Base-by-base conservation (phyloP, 2,329 filamentous ascomycete genomes). In the Helotiales sp. region DNA sequence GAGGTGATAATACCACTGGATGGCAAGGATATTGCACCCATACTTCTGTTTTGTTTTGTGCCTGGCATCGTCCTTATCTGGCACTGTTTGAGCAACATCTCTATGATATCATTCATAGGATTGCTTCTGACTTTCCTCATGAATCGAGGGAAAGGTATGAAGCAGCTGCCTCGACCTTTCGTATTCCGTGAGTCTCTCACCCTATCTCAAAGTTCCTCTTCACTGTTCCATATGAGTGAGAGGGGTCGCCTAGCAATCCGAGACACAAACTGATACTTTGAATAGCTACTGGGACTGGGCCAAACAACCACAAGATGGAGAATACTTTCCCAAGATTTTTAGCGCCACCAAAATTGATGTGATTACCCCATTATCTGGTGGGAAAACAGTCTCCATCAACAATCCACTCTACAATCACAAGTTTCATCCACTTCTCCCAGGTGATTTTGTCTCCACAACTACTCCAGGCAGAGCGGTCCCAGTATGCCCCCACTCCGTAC, bases 1-100 rank as follows among this genome's bases (percentile, higher is more conserved):
- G 71, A 49, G 74, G 78, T 36, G 77, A 81, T 15, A 65, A 66
- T 34, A 30, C 55, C 1, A 27, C 9, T 44, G 58, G 57, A 34
- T 66, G 60, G 61, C 59, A 65, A 49, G 67, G 65, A 5, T 96
- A 92, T 71, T 96, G 91, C 71, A 83, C 84, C 13, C 91, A 96
- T 73, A 82, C 80, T 24, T 89, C 88, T 1, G 84, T 87, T 38
- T 76, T 95, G 15, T 95, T 96, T 70, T 84, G 88, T 36, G 81
- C 86, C 36, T 96, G 91, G 91, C 91, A 96, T 77, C 84, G 91
- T 50, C 89, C 90, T 1, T 96, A 93, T 72, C 77, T 95, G 55
- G 77, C 82, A 9, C 73, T 88, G 9, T 85, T 76, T 62, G 79
- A 88, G 75, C 76, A 78, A 75, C 67, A 72, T 2, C 64, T 78